A percentile compares a stretch with the other conserved stretches of the same genome.
Conservation (phyloP, 257 asterid species). For the Solanum sejunctum region DNA sequence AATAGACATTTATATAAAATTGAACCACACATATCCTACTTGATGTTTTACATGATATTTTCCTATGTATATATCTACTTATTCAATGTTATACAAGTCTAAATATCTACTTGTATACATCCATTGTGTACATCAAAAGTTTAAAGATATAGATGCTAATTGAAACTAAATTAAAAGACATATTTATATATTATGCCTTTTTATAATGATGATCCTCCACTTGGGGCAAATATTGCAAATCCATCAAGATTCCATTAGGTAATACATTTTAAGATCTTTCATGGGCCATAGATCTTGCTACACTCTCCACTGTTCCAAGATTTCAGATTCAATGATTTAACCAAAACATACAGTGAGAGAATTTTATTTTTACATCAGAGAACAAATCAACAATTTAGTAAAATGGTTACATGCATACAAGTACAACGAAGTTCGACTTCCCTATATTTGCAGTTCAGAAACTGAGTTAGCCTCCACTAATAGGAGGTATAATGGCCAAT, state of each 20-base stretch:
- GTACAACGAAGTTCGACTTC: neutral
- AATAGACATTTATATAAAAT: no score
- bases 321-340: neutral
- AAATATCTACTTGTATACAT: no score
- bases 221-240: neutral
- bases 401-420: neutral
- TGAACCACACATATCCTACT: no score
- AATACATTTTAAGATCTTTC: neutral
- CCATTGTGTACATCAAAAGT: no score
- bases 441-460: neutral
- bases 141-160: no score
- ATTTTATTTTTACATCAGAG: neutral
- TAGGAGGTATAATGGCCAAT: slow-evolving; percentile 93
- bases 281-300: neutral
- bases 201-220: neutral
- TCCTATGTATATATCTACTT: no score
- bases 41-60: no score
- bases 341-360: neutral
- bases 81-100: no score
- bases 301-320: neutral
- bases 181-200: no score
- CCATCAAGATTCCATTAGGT: neutral
- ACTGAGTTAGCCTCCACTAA: slow-evolving; percentile 64
- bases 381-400: neutral
- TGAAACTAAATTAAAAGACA: no score